Evolutionary conservation across 768 basidiomycete species (phyloP), one percentile per base, ranked within the genome.

Genomic region (Mycena alexandri): DNA sequence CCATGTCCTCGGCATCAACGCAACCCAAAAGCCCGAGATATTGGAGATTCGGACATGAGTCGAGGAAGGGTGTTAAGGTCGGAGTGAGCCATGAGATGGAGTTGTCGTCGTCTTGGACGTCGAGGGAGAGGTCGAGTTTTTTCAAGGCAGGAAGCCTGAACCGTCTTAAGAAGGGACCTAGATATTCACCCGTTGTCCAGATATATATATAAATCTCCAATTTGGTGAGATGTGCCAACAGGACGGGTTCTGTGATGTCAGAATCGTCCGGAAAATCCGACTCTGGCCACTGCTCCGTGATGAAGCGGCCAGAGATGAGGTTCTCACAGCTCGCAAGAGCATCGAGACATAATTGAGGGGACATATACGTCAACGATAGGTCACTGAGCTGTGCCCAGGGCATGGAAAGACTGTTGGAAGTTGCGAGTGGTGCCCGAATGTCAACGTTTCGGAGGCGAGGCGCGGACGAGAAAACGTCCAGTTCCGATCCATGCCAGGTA

Each of bases 311-410:
- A 21, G 60, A 46, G 34, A 63, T 50, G 46, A 68, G 8, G 46
- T 47, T 57, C 2, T 24, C 6, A 42, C 67, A 68, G 14, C 19
- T 38, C 29, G 25, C 36, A 10, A 68, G 33, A 17, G 57, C 51
- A 53, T 62, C 61, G 46, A 68, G 56, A 47, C 67, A 68, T 16
- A 21, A 0, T n/a, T 62, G 67, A 1, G 67, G 61, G 4, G 42
- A 63, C 5, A 16, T 21, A 19, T 48, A 54, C 36, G 12, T 21
- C 43, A 67, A 6, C 6, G 29, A 29, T 29, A 29, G 29, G 29
- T 29, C 3, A 29, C 29, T 3, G 29, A 29, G 29, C 47, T 67
- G 66, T 1, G 53, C 66, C 60, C 66, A 67, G n/a, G 59, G 66
- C 25, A 67, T 56, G 5, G 38, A 34, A 29, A 38, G 43, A 21